Conservation (phyloP, 257 asterid species). For the Solanum rostratum region DNA sequence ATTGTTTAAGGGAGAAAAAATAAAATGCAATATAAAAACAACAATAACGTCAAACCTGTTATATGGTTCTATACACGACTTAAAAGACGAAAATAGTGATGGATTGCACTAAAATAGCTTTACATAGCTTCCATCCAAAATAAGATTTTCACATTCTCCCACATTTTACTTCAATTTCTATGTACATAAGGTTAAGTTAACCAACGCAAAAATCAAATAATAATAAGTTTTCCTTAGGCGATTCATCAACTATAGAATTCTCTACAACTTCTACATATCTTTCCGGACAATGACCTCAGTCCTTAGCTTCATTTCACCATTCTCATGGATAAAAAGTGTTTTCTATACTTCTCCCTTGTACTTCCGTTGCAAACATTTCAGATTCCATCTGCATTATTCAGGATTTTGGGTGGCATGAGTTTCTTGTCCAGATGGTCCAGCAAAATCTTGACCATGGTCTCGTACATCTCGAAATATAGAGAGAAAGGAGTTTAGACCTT, state of each 20-base stretch:
- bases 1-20: background rate
- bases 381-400: constrained; percentile 20
- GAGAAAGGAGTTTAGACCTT: constrained; percentile 78
- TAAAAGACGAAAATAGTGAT: background rate
- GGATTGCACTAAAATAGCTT: background rate
- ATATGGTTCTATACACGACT: background rate
- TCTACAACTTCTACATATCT: background rate
- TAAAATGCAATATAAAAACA: background rate
- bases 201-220: background rate
- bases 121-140: background rate
- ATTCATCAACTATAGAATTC: background rate
- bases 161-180: background rate
- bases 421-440: constrained; percentile 51
- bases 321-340: background rate
- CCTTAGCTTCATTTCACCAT: background rate
- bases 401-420: constrained; percentile 27
- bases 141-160: background rate
- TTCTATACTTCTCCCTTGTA: background rate
- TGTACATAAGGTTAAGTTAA: background rate
- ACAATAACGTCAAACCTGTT: background rate
- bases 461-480: constrained; percentile 81
- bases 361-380: background rate
- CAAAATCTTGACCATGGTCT: constrained; percentile 74
- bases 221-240: background rate
- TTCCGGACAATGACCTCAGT: background rate